Percentiles rank a stretch among this genome's conserved stretches.
phyloP scores from a whole-genome alignment of 768 basidiomycete genomes.

The Termitomyces sp. region DNA sequence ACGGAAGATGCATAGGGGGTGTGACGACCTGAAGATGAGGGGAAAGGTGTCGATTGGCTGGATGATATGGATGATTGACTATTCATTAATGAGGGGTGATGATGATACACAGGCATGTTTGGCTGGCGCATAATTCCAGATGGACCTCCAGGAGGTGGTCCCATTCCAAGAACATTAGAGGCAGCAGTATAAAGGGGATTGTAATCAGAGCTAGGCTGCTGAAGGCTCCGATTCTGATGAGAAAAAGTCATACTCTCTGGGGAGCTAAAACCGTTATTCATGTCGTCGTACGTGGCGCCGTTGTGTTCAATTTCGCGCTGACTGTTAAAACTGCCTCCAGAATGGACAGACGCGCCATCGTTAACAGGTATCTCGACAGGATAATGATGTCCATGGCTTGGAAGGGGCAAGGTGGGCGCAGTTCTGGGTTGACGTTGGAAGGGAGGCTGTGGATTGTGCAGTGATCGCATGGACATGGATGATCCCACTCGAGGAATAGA shows the following conservation, averaged over 20 bases:
- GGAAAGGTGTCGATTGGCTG: slow-evolving; percentile 29
- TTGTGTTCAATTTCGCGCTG: slow-evolving; percentile 34
- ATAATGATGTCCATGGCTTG: slow-evolving; percentile 11
- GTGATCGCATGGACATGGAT: slow-evolving; percentile 49
- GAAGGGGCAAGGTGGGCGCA: slow-evolving; percentile 38
- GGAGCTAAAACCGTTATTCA: slow-evolving; percentile 21
- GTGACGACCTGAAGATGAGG: slow-evolving; percentile 15
- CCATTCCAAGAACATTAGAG: slow-evolving; percentile 78
- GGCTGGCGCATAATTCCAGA: slow-evolving; percentile 20
- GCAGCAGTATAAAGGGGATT: slow-evolving; percentile 71
- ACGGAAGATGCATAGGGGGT: slow-evolving; percentile 18
- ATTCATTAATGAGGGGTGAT: slow-evolving; percentile 15
- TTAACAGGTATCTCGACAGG: slow-evolving; percentile 10
- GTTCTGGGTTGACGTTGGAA: slow-evolving; percentile 35
- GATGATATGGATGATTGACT: slow-evolving; percentile 28
- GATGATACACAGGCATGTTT: slow-evolving; percentile 22
- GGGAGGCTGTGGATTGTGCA: slow-evolving; percentile 22
- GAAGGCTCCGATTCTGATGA: slow-evolving; percentile 19
- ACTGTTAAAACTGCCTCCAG: slow-evolving; percentile 30
- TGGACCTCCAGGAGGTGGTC: slow-evolving; percentile 47
- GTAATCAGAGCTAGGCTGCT: slow-evolving; percentile 35
- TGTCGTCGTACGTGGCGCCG: slow-evolving; percentile 38
- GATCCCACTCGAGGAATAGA: slow-evolving; percentile 54
- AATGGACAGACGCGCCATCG: slow-evolving; percentile 26
- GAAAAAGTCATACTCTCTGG: slow-evolving; percentile 27